Conservation (phyloP, 192 early-diverging fungal genomes). For the Powellomyces hirtus region DNA sequence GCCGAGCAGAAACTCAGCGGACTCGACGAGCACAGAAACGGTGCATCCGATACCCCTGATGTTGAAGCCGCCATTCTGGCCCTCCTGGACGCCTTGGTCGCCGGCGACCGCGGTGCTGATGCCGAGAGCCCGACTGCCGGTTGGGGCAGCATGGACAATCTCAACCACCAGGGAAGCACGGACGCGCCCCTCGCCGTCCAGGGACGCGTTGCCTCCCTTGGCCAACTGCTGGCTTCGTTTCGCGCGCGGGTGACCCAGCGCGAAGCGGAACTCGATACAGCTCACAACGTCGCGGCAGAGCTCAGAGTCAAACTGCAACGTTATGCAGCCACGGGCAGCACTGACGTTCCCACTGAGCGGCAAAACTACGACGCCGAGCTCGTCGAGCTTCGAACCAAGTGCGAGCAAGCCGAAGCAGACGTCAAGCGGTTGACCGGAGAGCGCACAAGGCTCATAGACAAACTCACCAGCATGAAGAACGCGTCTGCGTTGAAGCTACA, state of each 20-base stretch:
- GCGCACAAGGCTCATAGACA: conserved; percentile 69
- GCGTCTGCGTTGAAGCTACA: conserved; percentile 79
- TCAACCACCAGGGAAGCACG: not conserved
- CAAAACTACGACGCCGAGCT: no score
- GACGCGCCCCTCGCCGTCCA: not conserved
- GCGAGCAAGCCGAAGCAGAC: conserved; percentile 30
- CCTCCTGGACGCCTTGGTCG: not conserved
- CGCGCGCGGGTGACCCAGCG: not conserved
- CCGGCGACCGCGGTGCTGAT: not conserved
- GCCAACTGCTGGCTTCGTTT: not conserved
- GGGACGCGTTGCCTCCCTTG: not conserved
- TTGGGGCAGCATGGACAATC: not conserved
- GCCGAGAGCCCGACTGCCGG: not conserved
- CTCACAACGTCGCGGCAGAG: not conserved
- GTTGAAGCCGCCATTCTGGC: not conserved
- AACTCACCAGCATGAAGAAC: conserved; percentile 76
- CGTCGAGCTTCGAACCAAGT: not conserved
- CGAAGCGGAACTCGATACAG: not conserved
- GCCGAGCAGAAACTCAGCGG: not conserved
- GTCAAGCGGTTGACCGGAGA: conserved; percentile 54
- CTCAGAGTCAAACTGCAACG: not conserved
- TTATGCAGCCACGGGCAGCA: not conserved
- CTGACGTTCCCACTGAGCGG: not conserved
- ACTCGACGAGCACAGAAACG: not conserved
- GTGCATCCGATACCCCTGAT: not conserved